These are phyloP conservation scores for Lentinus brumalis DNA, from an alignment of 768 basidiomycete species.

Conservation along the genomic window DNA sequence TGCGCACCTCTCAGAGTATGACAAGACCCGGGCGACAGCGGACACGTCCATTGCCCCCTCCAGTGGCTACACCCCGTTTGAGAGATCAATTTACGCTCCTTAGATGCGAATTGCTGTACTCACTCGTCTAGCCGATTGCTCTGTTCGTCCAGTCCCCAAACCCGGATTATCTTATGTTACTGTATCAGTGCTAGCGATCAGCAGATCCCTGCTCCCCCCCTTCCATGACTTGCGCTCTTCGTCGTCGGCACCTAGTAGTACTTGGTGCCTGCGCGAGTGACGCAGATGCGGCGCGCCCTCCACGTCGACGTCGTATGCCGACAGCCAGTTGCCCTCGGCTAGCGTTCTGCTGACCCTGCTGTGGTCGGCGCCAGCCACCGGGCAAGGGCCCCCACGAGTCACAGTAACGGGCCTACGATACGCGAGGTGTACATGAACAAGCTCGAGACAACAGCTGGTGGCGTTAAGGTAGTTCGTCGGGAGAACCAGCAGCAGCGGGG, in stretches of 20 bases:
- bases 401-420: too few relatives aligned
- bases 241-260: neutral
- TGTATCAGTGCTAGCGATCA: neutral
- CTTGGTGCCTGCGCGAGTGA: neutral
- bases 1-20: too few relatives aligned
- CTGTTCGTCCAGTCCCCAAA: neutral
- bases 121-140: neutral
- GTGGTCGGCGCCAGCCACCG: too few relatives aligned
- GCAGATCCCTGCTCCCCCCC: neutral
- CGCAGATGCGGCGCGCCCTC: neutral
- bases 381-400: too few relatives aligned
- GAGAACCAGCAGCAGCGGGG: neutral
- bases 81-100: neutral
- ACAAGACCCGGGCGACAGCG: too few relatives aligned
- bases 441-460: neutral
- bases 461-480: neutral
- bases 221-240: neutral
- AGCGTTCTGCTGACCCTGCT: too few relatives aligned
- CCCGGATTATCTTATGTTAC: neutral
- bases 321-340: neutral
- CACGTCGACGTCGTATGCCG: neutral
- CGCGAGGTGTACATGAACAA: too few relatives aligned
- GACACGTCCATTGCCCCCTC: too few relatives aligned
- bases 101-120: neutral
- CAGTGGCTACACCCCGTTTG: neutral